Evolutionary conservation across 2,329 filamentous ascomycete genomes (phyloP).

Genomic region (Berkeleyomyces rouxiae): DNA sequence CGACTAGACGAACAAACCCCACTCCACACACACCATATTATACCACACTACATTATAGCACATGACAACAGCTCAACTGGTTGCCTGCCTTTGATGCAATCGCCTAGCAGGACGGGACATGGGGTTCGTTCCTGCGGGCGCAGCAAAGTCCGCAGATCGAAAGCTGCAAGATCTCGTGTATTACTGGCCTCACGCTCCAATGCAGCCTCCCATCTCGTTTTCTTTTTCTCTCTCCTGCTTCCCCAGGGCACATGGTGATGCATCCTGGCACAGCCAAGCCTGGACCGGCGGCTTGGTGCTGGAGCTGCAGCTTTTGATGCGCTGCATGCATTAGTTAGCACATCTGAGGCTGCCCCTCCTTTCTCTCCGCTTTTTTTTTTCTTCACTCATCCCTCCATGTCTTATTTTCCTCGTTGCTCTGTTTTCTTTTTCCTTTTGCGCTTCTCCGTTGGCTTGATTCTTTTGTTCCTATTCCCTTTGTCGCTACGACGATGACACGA

Average conservation of each 20-base stretch:
- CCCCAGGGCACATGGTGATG: not conserved
- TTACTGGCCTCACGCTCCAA: not conserved
- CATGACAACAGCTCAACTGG: not conserved
- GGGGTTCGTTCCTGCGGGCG: not conserved
- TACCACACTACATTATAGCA: not conserved
- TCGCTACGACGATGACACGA: constrained; percentile 12
- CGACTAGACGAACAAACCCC: not conserved
- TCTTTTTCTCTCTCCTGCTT: not conserved
- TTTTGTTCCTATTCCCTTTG: constrained; percentile 11
- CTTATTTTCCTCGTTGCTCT: not conserved
- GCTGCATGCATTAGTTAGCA: not conserved
- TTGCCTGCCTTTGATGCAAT: not conserved
- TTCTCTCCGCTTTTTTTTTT: not conserved
- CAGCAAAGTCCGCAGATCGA: not conserved
- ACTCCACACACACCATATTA: not conserved
- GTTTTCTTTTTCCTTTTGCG: not conserved
- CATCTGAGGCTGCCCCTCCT: not conserved
- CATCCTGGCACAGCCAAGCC: no score
- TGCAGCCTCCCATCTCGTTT: not conserved
- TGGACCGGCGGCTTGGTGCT: not conserved
- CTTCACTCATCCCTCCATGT: not conserved
- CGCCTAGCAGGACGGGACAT: not conserved
- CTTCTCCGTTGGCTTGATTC: not conserved
- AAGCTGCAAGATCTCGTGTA: not conserved
- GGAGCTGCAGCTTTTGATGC: not conserved